Conservation (phyloP, 208 protist species). For the Trypanosoma conorhini region DNA sequence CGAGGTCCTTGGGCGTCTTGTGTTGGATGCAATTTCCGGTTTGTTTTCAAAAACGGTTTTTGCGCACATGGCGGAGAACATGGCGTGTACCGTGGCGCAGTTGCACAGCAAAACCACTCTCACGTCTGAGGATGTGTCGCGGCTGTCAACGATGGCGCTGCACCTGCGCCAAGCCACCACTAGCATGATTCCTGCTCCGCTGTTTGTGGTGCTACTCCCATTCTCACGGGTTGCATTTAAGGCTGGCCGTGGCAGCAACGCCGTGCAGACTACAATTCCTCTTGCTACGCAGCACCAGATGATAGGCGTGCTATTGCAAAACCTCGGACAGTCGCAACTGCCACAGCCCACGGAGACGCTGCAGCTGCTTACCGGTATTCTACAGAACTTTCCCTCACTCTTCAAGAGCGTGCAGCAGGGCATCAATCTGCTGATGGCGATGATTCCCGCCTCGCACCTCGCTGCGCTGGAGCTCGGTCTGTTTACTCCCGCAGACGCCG, state of each 20-base stretch:
- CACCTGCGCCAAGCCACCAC: constrained; percentile 60
- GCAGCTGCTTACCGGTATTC: constrained; percentile 67
- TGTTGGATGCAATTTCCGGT: constrained; percentile 61
- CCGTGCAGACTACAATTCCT: constrained; percentile 77
- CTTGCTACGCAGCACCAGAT: constrained; percentile 90
- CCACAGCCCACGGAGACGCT: constrained; percentile 66
- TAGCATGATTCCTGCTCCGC: constrained; percentile 79
- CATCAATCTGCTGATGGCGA: constrained; percentile 73
- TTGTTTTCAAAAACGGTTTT: constrained; percentile 68
- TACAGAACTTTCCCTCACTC: constrained; percentile 79
- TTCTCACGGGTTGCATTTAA: constrained; percentile 87
- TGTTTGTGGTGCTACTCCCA: constrained; percentile 74
- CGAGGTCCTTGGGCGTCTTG: constrained; percentile 49
- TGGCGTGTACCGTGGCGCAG: constrained; percentile 53
- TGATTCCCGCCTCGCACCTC: constrained; percentile 65
- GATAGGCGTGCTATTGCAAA: constrained; percentile 81
- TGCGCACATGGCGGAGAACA: constrained; percentile 48
- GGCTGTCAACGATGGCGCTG: constrained; percentile 61
- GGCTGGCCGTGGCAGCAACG: constrained; percentile 70
- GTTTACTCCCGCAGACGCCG: constrained; percentile 64
- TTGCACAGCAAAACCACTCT: constrained; percentile 55
- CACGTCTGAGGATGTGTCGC: constrained; percentile 56
- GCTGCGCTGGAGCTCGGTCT: constrained; percentile 58
- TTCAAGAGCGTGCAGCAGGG: constrained; percentile 88
- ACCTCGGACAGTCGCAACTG: constrained; percentile 66